Evolutionary conservation across 2,329 filamentous ascomycete species (phyloP), one percentile per base, ranked within the genome.

Genomic region (Pseudophaeomoniella oleicola): DNA sequence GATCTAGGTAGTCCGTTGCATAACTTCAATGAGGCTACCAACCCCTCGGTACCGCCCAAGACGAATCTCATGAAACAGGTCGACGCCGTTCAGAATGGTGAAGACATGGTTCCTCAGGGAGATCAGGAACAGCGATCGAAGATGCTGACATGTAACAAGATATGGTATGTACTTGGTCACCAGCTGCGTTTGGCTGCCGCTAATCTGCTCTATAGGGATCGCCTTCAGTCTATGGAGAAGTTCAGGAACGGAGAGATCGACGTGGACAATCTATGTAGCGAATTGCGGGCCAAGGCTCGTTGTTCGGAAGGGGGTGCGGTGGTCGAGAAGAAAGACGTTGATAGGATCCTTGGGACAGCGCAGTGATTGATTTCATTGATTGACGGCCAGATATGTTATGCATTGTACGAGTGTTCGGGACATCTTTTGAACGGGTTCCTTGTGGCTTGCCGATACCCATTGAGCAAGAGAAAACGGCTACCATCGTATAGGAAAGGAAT

Each of bases 201-300:
- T 73, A 55, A 78, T 55, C 44, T 15, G 12, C 10, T 14, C 5
- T 30, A 30, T 52, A 94, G 88, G 90, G 86, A 94, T 58, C 85
- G 84, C 60, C 61, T 94, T 15, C 84, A 92, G 62, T 75, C 72
- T 22, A 92, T 86, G 57, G 78, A 85, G 41, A 86, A 81, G 55
- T 90, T 93, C 48, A 81, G 87, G 53, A 82, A 75, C 39, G 87
- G 87, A 48, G 87, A 92, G 48, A 85, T 96, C 45, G 90, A 98
- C 47, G 80, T 98, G 34, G 90, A 98, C 53, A 78, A 80, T 19
- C 71, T 98, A 16, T 98, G 90, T 62, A 81, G 81, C 3, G 87
- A 98, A 54, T 73, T 98, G 11, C 83, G 88, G 45, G 83, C 87
- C 56, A 98, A 98, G 64, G 90, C 90, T 39, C 90, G 88, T 54